A percentile compares a stretch with the other conserved stretches of the same genome.
phyloP scores from a whole-genome alignment of 768 basidiomycete genomes.

The Trametes maxima region DNA sequence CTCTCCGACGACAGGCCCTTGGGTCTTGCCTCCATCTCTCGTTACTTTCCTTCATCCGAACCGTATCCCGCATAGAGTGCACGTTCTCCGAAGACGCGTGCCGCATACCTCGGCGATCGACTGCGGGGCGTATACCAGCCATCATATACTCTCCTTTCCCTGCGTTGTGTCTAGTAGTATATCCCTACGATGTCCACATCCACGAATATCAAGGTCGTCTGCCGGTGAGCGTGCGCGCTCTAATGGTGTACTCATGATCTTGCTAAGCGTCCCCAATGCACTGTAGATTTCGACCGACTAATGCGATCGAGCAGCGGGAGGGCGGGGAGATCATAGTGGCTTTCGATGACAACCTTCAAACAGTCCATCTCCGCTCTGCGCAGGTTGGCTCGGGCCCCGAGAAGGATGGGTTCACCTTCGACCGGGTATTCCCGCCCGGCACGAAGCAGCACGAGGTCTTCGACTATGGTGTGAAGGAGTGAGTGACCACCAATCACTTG shows the following conservation, averaged over 20 bases:
- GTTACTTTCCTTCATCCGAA: slow-evolving; percentile 15
- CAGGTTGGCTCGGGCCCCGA: slow-evolving; percentile 79
- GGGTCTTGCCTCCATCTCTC: slow-evolving; percentile 10
- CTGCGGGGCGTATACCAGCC: slow-evolving; percentile 5
- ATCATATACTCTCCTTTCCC: slow-evolving; percentile 16
- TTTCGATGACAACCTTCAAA: slow-evolving; percentile 85
- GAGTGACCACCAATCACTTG: slow-evolving; percentile 37
- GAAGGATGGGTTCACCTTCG: slow-evolving; percentile 97
- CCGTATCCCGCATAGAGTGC: slow-evolving; percentile 23
- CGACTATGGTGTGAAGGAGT: slow-evolving; percentile 98
- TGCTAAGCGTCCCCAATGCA: background rate
- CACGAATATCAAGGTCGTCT: slow-evolving; percentile 98
- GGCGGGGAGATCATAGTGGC: slow-evolving; percentile 88
- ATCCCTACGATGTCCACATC: slow-evolving; percentile 64
- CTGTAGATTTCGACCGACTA: slow-evolving; percentile 89
- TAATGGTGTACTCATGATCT: too few relatives aligned
- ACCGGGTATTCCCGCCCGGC: slow-evolving; percentile 92
- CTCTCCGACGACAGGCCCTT: slow-evolving; percentile 9
- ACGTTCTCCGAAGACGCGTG: slow-evolving; percentile 18
- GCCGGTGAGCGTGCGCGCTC: slow-evolving; percentile 67
- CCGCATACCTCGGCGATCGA: slow-evolving; percentile 23
- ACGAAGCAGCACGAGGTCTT: slow-evolving; percentile 94
- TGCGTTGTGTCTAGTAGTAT: slow-evolving; percentile 25
- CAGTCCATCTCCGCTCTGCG: slow-evolving; percentile 76
- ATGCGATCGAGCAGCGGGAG: slow-evolving; percentile 86